Evolutionary conservation across 2,329 filamentous ascomycete genomes (phyloP).

Genomic region (Zymoseptoria ardabiliae): DNA sequence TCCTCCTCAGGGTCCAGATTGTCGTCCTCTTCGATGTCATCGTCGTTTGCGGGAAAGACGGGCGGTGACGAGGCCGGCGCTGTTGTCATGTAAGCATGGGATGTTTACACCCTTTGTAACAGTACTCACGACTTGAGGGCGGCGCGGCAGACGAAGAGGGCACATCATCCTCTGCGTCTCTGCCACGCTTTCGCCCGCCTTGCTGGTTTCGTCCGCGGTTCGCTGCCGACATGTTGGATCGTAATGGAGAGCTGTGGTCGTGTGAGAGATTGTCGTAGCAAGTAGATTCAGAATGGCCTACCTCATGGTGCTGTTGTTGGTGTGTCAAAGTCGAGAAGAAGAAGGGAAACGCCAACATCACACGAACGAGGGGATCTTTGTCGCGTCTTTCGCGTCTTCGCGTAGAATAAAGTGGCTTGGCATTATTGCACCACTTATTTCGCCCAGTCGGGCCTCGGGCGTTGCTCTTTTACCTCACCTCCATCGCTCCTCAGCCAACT

Average conservation of each 20-base stretch:
- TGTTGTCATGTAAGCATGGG: slow-evolving; percentile 21
- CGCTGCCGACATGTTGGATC: slow-evolving; percentile 71
- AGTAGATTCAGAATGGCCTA: background rate
- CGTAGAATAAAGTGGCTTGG: too few relatives aligned
- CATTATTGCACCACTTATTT: too few relatives aligned
- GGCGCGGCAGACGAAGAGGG: slow-evolving; percentile 51
- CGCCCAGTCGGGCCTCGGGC: too few relatives aligned
- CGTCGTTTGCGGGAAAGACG: slow-evolving; percentile 58
- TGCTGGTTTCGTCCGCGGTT: slow-evolving; percentile 60
- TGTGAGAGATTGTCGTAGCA: background rate
- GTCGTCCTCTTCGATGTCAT: slow-evolving; percentile 60
- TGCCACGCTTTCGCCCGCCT: slow-evolving; percentile 54
- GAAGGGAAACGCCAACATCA: background rate
- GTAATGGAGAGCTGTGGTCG: slow-evolving; percentile 65
- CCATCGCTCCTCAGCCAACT: too few relatives aligned
- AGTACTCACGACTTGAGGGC: slow-evolving; percentile 57
- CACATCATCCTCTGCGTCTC: slow-evolving; percentile 57
- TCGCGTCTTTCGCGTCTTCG: too few relatives aligned
- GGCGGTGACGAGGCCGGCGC: slow-evolving; percentile 55
- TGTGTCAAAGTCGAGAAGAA: background rate
- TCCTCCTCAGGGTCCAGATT: slow-evolving; percentile 64
- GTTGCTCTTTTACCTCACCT: too few relatives aligned
- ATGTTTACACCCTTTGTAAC: background rate
- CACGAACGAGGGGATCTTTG: too few relatives aligned
- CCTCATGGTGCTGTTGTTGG: background rate